Percentiles rank a stretch among this genome's conserved stretches.
Conservation (phyloP, 768 basidiomycete species). For the Agrocybe chaxingu region DNA sequence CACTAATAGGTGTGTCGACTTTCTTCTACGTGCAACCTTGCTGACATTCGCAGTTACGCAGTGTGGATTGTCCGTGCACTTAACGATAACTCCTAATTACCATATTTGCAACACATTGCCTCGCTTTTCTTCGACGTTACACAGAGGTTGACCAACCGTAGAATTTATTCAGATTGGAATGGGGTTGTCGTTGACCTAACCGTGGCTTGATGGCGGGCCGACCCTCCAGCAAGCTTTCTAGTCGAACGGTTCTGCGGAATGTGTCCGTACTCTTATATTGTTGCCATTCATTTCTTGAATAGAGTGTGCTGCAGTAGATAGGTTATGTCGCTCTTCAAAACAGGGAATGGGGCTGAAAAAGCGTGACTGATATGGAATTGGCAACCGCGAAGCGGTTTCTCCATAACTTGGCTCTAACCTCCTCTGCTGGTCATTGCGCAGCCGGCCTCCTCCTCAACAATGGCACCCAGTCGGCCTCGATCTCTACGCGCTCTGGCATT, state of each 20-base stretch:
- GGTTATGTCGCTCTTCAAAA: too few relatives aligned
- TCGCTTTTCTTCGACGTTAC: neutral
- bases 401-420: conserved; percentile 2
- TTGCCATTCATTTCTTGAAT: too few relatives aligned
- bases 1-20: conserved; percentile 21
- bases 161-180: too few relatives aligned
- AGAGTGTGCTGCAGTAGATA: too few relatives aligned
- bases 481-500: conserved; percentile 56
- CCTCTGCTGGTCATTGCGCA: conserved; percentile 5
- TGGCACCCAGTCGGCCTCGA: conserved; percentile 46
- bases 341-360: neutral
- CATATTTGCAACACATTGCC: neutral
- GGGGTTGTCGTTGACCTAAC: too few relatives aligned
- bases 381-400: conserved; percentile 5
- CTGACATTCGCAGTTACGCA: neutral
- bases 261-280: too few relatives aligned
- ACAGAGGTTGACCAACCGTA: neutral
- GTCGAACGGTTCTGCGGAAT: too few relatives aligned
- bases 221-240: neutral
- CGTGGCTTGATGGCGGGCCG: too few relatives aligned
- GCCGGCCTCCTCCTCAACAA: conserved; percentile 20
- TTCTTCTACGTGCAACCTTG: neutral
- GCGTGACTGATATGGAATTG: conserved; percentile 9
- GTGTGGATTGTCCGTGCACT: neutral
- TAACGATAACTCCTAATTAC: too few relatives aligned